A percentile compares a stretch with the other conserved stretches of the same genome.
Conservation (phyloP, 176 grass and related monocot genomes). For the Juncus inflexus region DNA sequence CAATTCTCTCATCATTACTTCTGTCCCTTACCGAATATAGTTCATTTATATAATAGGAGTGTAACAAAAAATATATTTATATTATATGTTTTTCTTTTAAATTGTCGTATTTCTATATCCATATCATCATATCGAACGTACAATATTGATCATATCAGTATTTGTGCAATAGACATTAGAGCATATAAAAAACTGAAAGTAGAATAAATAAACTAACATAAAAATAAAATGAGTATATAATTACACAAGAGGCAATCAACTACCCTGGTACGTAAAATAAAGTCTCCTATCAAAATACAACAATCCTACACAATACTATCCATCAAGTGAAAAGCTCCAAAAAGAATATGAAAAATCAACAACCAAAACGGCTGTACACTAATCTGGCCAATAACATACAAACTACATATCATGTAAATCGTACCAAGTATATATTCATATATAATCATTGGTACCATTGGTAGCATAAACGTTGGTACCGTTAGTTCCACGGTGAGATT, state of each 20-base stretch:
- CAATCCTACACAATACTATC: constrained; percentile 8
- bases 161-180: too few relatives aligned
- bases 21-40: neutral
- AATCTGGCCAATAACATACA: neutral
- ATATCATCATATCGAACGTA: too few relatives aligned
- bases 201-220: constrained; percentile 8
- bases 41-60: neutral
- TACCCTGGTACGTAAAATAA: neutral
- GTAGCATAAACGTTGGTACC: constrained; percentile 22
- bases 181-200: neutral
- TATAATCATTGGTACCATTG: constrained; percentile 17
- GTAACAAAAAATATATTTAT: too few relatives aligned
- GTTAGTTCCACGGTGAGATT: constrained; percentile 22
- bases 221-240: constrained; percentile 1
- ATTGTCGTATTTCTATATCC: too few relatives aligned
- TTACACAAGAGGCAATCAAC: neutral
- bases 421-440: neutral
- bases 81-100: too few relatives aligned
- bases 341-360: neutral
- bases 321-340: constrained; percentile 3
- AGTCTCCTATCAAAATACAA: neutral
- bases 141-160: too few relatives aligned
- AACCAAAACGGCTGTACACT: neutral
- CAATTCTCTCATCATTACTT: too few relatives aligned
- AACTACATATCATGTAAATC: too few relatives aligned